Percentiles rank a stretch among this genome's conserved stretches.
Evolutionary conservation across 768 basidiomycete genomes (phyloP).

Genomic region (Myochromella boudieri): DNA sequence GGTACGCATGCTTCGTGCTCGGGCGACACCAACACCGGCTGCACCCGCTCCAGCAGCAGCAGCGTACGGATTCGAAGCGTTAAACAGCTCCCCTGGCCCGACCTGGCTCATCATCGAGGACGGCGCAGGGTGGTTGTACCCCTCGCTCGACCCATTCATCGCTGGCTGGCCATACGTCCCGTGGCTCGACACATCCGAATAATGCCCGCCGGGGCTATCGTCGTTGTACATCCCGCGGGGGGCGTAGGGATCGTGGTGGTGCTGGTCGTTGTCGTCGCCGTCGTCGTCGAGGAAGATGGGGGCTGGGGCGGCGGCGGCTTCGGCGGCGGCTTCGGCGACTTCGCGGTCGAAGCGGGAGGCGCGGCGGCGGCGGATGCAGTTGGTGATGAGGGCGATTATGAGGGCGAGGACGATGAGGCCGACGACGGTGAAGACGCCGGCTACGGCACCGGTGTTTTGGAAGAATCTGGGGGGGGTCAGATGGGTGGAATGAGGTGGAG

Average conservation of each 20-base stretch:
- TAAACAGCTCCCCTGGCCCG: conserved; percentile 31
- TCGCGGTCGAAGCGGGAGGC: conserved; percentile 70
- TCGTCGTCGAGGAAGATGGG: conserved; percentile 61
- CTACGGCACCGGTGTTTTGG: conserved; percentile 68
- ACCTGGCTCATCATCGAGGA: conserved; percentile 45
- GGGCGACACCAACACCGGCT: conserved; percentile 43
- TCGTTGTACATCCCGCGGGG: conserved; percentile 41
- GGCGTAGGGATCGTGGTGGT: conserved; percentile 20
- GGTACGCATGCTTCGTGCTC: conserved; percentile 36
- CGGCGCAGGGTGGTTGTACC: no score
- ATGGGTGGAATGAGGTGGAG: background rate
- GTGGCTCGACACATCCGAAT: conserved; percentile 29
- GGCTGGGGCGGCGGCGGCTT: conserved; percentile 52
- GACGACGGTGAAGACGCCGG: conserved; percentile 69
- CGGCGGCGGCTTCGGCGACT: conserved; percentile 67
- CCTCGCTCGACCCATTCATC: conserved; percentile 35
- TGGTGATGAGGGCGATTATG: conserved; percentile 48
- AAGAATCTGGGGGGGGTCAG: conserved; percentile 52
- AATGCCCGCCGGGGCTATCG: conserved; percentile 4
- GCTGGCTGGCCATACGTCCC: conserved; percentile 57
- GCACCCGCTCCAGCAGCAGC: conserved; percentile 27
- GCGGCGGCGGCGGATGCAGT: conserved; percentile 60
- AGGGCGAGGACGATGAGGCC: conserved; percentile 59
- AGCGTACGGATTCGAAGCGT: conserved; percentile 19
- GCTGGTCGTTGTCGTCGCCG: conserved; percentile 29